Evolutionary conservation across 805 yeast genomes (phyloP).

Genomic region (Kockiozyma suomiensis): DNA sequence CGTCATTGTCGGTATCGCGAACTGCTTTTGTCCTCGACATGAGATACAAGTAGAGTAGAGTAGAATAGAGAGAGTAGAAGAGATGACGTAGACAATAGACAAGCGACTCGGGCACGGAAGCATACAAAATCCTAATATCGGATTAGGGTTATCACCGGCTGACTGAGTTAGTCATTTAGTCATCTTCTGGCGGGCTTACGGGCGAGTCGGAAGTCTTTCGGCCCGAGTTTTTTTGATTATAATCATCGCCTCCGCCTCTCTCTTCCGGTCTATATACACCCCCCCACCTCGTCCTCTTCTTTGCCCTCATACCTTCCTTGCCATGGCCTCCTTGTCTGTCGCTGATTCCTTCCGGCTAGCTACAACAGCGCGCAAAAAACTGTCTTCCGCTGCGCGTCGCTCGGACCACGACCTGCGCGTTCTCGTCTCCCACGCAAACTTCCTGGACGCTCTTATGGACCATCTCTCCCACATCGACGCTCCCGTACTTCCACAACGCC

Average conservation of each 20-base stretch:
- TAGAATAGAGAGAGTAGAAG: neutral
- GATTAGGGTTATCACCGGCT: neutral
- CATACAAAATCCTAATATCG: neutral
- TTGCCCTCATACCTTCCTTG: too few species aligned
- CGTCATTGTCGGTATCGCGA: slow-evolving; percentile 63
- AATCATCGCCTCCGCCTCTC: neutral
- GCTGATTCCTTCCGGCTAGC: slow-evolving; percentile 64
- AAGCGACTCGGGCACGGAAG: neutral
- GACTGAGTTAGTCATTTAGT: neutral
- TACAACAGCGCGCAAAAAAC: slow-evolving; percentile 62
- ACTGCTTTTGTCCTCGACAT: slow-evolving; percentile 48
- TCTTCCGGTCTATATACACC: neutral
- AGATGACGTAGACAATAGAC: neutral
- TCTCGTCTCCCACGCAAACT: slow-evolving; percentile 70
- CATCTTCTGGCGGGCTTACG: neutral
- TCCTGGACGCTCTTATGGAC: slow-evolving; percentile 67
- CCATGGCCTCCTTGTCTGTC: slow-evolving; percentile 31
- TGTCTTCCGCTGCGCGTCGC: slow-evolving; percentile 62
- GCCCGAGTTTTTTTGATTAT: neutral
- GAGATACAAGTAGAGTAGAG: neutral
- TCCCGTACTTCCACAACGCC: slow-evolving; percentile 18
- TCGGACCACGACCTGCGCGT: slow-evolving; percentile 59
- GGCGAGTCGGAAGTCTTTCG: neutral
- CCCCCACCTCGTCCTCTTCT: neutral
- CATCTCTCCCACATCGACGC: slow-evolving; percentile 35